Base-by-base conservation (phyloP, 768 basidiomycete genomes). In the Pulveroboletus frians region DNA sequence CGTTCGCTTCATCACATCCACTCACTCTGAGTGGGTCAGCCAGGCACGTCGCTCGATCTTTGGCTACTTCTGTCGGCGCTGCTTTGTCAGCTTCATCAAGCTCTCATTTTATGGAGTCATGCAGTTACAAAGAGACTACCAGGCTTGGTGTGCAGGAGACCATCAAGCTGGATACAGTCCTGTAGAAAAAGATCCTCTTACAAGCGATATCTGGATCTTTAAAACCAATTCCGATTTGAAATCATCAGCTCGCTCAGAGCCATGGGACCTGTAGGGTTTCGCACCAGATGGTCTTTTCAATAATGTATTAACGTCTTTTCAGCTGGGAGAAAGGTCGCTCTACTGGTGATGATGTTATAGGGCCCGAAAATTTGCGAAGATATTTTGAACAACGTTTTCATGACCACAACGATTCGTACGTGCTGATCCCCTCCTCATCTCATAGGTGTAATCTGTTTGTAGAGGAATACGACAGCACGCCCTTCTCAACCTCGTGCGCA, bases 311-410 rank as follows among this genome's bases (percentile, higher is more conserved):
- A 44, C 21, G 14, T 49, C 17, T 26, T 32, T 23, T 15, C 55
- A 92, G 89, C 5, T 91, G 80, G 76, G 81, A 88, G 60, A 78
- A 78, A 47, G 79, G 77, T 7, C 61, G 76, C n/a, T 72, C 76
- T 11, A 76, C 78, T 5, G 86, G 85, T 0, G 88, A 92, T 64
- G 82, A 83, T 53, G 80, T 79, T 39, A 56, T 76, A 9, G 88
- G 87, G 0, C 74, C 78, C 3, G 88, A 89, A 55, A 84, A 80
- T 55, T 67, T 92, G 34, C 77, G 88, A 30, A 71, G 79, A 45
- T 92, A 87, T 64, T 92, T 92, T 55, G 89, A 92, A 62, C 90
- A 92, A 51, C 84, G 81, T 59, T 92, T 92, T 59, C 84, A 90
- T 53, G 81, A 85, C 48, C 76, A 73, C 30, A 83, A 81, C 54